phyloP scores from a whole-genome alignment of 140 eudicot genomes.

The Oenanthe javanica region DNA sequence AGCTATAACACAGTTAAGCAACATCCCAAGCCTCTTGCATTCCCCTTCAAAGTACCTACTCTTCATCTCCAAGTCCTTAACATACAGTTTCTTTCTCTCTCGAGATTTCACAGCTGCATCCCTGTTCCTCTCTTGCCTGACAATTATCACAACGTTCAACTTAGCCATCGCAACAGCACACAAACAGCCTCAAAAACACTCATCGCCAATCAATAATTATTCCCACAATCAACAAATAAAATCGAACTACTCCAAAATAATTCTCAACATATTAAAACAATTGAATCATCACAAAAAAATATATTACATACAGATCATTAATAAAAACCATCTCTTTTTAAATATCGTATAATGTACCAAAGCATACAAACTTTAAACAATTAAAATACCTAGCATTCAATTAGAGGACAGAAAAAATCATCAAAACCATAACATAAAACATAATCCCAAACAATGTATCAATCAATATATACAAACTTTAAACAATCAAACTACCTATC shows the following conservation, averaged over 20 bases:
- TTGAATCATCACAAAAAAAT: background rate
- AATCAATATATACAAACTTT: no score
- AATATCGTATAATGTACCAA: no score
- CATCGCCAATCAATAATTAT: background rate
- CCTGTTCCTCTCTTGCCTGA: constrained; percentile 78
- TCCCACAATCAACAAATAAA: background rate
- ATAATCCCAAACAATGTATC: background rate
- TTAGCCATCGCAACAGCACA: background rate
- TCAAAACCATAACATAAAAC: background rate
- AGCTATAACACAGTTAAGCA: constrained; percentile 69
- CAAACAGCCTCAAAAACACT: background rate
- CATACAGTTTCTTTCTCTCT: constrained; percentile 82
- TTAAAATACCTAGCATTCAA: background rate
- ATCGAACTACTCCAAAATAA: background rate
- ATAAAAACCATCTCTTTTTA: background rate
- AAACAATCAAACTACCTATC: background rate
- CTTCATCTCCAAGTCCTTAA: constrained; percentile 77
- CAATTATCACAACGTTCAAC: background rate
- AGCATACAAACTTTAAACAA: background rate
- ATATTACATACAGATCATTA: no score
- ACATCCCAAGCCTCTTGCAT: constrained; percentile 73
- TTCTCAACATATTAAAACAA: background rate
- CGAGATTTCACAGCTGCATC: constrained; percentile 87
- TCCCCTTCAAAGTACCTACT: constrained; percentile 75
- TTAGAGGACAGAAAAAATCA: no score